Evolutionary conservation across 169 alveolate species (phyloP).

Genomic region (Eimeria necatrix): DNA sequence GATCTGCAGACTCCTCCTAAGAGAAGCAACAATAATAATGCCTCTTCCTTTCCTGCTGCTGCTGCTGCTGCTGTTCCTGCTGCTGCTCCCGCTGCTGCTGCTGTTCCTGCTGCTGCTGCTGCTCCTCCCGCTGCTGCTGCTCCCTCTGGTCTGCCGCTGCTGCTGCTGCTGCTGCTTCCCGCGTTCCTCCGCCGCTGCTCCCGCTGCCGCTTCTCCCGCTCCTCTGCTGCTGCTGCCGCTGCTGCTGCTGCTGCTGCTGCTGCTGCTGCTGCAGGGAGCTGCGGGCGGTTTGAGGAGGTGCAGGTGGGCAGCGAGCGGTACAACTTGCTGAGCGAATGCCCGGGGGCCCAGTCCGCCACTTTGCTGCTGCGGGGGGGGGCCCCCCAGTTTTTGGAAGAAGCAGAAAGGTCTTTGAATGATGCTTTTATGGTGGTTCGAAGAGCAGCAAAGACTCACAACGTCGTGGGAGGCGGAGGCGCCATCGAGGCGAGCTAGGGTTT

Average conservation of each 20-base stretch:
- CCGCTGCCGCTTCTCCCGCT: background rate
- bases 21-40: no score
- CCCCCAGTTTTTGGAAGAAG: conserved; percentile 98
- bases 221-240: background rate
- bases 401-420: conserved; percentile 98
- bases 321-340: conserved; percentile 97
- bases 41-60: background rate
- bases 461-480: conserved; percentile 99
- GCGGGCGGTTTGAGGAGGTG: conserved; percentile 97
- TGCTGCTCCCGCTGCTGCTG: no score
- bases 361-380: conserved; percentile 99
- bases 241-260: background rate
- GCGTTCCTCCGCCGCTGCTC: background rate
- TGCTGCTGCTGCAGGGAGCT: conserved; percentile 94
- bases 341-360: conserved; percentile 95
- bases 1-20: no score
- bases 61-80: background rate
- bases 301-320: conserved; percentile 98
- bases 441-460: conserved; percentile 93
- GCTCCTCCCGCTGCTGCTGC: no score
- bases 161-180: background rate
- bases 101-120: no score
- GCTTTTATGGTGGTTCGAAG: conserved; percentile 98
- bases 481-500: conserved; percentile 88
- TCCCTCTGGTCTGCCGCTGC: background rate